A percentile compares a stretch with the other conserved stretches of the same genome.
phyloP scores from a whole-genome alignment of 2,329 filamentous ascomycete genomes.

The Hymenoscyphus infarciens region DNA sequence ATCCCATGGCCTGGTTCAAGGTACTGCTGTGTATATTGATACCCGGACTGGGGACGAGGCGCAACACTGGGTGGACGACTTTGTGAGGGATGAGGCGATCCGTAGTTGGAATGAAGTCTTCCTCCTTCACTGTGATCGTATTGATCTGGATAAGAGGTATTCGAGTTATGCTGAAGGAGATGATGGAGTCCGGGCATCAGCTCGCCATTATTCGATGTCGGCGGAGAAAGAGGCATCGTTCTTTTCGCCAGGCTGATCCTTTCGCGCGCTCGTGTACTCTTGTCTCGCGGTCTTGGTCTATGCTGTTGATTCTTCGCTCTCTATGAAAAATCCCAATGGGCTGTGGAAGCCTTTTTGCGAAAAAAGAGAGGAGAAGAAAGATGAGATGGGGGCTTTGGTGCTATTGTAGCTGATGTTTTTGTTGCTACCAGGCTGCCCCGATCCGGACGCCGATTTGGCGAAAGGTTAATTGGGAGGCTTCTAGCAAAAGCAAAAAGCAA shows the following conservation, averaged over 20 bases:
- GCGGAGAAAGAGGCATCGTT: conserved; percentile 34
- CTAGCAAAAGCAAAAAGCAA: not conserved
- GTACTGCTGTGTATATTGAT: conserved; percentile 30
- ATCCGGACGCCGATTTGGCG: not conserved
- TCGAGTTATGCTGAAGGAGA: conserved; percentile 43
- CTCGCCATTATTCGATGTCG: conserved; percentile 41
- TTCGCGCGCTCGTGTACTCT: not conserved
- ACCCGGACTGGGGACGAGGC: conserved; percentile 21
- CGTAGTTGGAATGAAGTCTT: conserved; percentile 29
- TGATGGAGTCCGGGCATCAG: conserved; percentile 43
- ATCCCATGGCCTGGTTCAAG: conserved; percentile 27
- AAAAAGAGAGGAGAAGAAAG: not conserved
- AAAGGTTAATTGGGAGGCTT: not conserved
- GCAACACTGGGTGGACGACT: not conserved
- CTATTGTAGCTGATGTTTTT: conserved; percentile 6
- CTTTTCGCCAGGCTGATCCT: conserved; percentile 6
- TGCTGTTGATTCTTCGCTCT: conserved; percentile 6
- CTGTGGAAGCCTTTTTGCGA: not conserved
- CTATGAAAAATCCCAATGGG: not conserved
- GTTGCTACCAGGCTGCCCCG: not conserved
- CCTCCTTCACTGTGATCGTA: conserved; percentile 29
- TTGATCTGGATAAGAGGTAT: conserved; percentile 29
- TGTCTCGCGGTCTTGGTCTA: not conserved
- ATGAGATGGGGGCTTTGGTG: not conserved
- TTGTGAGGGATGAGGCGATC: conserved; percentile 24